These are phyloP conservation scores for Candida andamanensis DNA, from an alignment of 805 yeast genomes.

Conservation along the genomic window DNA sequence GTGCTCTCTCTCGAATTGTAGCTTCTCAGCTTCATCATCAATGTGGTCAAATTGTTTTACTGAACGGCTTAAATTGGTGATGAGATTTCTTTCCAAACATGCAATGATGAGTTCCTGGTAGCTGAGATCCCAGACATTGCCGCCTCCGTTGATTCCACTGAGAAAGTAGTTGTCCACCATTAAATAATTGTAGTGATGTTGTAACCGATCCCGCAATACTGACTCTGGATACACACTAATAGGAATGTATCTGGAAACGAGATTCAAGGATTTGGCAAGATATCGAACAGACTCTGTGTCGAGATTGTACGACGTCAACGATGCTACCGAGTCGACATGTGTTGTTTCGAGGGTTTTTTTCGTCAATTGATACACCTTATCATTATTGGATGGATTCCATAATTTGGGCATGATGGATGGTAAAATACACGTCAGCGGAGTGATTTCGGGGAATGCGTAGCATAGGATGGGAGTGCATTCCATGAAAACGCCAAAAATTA, in stretches of 20 bases:
- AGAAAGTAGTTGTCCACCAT: conserved; percentile 49
- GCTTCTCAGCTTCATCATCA: conserved; percentile 3
- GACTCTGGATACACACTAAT: conserved; percentile 32
- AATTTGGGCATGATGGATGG: conserved; percentile 41
- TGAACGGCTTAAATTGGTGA: conserved; percentile 24
- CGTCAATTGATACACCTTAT: conserved; percentile 7
- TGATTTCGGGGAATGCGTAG: conserved; percentile 47
- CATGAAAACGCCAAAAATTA: conserved; percentile 44
- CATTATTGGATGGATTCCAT: conserved; percentile 19
- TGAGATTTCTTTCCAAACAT: conserved; percentile 53
- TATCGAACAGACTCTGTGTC: conserved; percentile 32
- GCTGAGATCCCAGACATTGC: conserved; percentile 42
- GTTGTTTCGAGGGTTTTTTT: conserved; percentile 4
- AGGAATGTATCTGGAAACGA: conserved; percentile 39
- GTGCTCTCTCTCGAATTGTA: background rate
- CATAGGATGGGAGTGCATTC: conserved; percentile 53
- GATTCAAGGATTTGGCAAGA: conserved; percentile 31
- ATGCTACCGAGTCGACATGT: conserved; percentile 19
- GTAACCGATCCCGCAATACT: conserved; percentile 30
- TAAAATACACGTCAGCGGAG: conserved; percentile 55
- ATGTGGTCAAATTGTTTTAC: too few relatives aligned
- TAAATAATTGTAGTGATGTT: conserved; percentile 38
- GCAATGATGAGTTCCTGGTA: conserved; percentile 48
- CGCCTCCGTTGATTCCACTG: conserved; percentile 30
- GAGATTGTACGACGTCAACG: conserved; percentile 45